Base-by-base conservation (phyloP, 768 basidiomycete genomes). In the Podaxis carcinomalis region DNA sequence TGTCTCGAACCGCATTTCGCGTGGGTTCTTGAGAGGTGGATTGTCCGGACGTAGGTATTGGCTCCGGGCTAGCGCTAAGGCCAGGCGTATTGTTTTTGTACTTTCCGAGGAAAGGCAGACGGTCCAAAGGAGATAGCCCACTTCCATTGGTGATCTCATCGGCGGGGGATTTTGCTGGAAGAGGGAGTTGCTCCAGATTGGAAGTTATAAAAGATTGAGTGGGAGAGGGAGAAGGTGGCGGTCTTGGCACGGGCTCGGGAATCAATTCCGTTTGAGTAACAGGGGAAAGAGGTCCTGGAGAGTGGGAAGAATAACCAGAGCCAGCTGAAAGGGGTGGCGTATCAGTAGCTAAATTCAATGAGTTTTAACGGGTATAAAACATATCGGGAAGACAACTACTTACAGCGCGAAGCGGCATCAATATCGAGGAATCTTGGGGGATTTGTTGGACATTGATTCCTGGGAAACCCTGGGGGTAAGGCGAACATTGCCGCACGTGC, bases 61-160 rank as follows among this genome's bases (percentile, higher is more conserved):
- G 40, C 35, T 61, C 60, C 25, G 51, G 35, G 21, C 57, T 60
- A 10, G 64, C 16, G 32, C 44, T 68, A 62, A 68, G 71, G 62
- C 70, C 66, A 1, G 74, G 71, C 27, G 70, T 27, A 46, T 70
- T 73, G 65, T 75, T 74, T 64, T 80, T 81, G 67, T 80, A 76
- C 64, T 82, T 82, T 59, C 87, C 85, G 63, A 88, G 81, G 69
- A 88, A 82, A 7, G 83, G 81, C 62, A 87, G 72, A 23, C 51
- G 50, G 25, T 57, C 55, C 40, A 66, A 49, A 16, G 65, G 62
- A 23, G 62, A 59, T 57, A 63, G 11, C 50, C 57, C 54, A 57
- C 64, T 28, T 27, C 50, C 56, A 1, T 44, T 51, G 59, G 59
- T 55, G 35, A 58, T 11, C 56, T 65, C 44, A 51, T 66, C 42